Conservation (phyloP, 768 basidiomycete species). For the Amanita polypyramis region DNA sequence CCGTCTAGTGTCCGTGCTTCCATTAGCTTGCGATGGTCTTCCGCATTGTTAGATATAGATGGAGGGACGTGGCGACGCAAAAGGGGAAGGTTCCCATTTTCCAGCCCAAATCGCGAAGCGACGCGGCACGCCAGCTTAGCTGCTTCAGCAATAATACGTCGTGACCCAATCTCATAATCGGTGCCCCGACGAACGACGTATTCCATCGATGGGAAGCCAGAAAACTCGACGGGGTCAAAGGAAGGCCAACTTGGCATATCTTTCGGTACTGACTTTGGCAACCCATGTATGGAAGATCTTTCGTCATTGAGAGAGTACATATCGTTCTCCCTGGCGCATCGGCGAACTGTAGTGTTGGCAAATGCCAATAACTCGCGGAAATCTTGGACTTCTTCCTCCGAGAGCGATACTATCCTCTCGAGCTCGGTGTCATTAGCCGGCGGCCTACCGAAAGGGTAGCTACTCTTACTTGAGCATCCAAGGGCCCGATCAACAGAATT, state of each 20-base stretch:
- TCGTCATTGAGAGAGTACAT: conserved; percentile 16
- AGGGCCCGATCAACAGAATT: conserved; percentile 49
- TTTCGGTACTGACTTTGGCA: conserved; percentile 17
- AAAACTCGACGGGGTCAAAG: conserved; percentile 21
- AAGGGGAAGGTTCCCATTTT: conserved; percentile 43
- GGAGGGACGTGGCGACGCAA: conserved; percentile 43
- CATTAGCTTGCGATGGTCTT: conserved; percentile 33
- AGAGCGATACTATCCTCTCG: conserved; percentile 1
- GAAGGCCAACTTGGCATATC: conserved; percentile 19
- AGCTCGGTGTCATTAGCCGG: conserved; percentile 4
- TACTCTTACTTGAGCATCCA: conserved; percentile 13
- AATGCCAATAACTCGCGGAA: conserved; percentile 19
- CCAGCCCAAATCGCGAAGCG: conserved; percentile 60
- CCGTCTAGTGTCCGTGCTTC: conserved; percentile 35
- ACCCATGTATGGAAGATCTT: conserved; percentile 17
- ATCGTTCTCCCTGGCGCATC: conserved; percentile 13
- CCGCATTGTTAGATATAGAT: conserved; percentile 19
- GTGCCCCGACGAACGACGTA: conserved; percentile 30
- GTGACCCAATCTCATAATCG: conserved; percentile 28
- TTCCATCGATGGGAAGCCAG: conserved; percentile 40
- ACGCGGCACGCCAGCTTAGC: conserved; percentile 76
- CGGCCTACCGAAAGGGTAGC: conserved; percentile 32
- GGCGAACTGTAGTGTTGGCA: conserved; percentile 8
- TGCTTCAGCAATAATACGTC: conserved; percentile 58
- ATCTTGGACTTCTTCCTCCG: conserved; percentile 18